phyloP scores from a whole-genome alignment of 2,329 filamentous ascomycete genomes.

The Botrytis fabae region DNA sequence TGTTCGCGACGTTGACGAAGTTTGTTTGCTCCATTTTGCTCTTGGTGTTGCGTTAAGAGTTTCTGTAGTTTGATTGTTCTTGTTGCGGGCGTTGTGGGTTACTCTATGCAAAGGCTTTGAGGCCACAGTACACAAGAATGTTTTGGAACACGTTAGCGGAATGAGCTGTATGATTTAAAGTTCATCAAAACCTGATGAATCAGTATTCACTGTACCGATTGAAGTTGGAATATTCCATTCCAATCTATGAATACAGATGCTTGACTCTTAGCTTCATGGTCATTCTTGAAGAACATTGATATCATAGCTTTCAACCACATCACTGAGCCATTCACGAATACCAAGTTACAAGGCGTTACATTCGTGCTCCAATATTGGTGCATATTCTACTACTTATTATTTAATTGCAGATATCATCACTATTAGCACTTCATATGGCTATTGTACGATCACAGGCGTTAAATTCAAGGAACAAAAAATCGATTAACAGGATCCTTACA shows the following conservation, averaged over 20 bases:
- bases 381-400: background rate
- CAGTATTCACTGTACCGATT: background rate
- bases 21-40: background rate
- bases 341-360: background rate
- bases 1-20: background rate
- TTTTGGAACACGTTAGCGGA: background rate
- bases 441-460: background rate
- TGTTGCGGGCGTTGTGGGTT: background rate
- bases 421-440: background rate
- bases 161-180: background rate
- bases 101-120: background rate
- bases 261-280: background rate
- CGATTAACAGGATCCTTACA: background rate
- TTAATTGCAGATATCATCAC: background rate
- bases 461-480: background rate
- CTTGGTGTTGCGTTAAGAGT: background rate
- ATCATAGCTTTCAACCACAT: background rate
- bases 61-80: background rate
- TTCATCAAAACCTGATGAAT: accelerated
- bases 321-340: background rate
- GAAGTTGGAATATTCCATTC: background rate
- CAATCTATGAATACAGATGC: background rate
- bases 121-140: background rate
- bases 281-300: background rate
- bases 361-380: background rate